A percentile compares a stretch with the other conserved stretches of the same genome.
Conservation (phyloP, 352 stramenopile species). For the Globisporangium acanthophoron region DNA sequence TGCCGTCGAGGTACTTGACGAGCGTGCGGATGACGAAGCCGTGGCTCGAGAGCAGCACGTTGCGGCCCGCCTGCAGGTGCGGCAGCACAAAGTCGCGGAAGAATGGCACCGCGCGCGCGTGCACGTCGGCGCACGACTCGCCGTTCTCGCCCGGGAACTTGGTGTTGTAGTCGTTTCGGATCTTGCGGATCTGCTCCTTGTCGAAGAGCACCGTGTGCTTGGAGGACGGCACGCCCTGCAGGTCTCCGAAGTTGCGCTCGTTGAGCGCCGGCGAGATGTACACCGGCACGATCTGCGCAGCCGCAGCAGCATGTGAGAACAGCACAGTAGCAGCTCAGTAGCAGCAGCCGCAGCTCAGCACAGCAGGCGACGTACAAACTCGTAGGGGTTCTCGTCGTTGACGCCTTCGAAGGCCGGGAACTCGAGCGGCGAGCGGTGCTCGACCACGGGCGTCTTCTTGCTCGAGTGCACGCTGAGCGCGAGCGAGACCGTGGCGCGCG, state of each 20-base stretch:
- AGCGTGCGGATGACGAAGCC: slow-evolving; percentile 83
- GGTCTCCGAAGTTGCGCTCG: slow-evolving; percentile 79
- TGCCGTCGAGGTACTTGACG: slow-evolving; percentile 79
- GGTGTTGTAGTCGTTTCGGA: slow-evolving; percentile 76
- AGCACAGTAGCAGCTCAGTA: neutral
- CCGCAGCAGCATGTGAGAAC: neutral
- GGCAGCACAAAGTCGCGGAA: slow-evolving; percentile 75
- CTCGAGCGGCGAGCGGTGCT: slow-evolving; percentile 69
- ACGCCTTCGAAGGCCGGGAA: slow-evolving; percentile 61
- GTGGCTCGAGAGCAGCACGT: slow-evolving; percentile 76
- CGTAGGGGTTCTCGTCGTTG: slow-evolving; percentile 71
- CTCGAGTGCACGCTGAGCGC: slow-evolving; percentile 77
- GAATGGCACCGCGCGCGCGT: slow-evolving; percentile 70
- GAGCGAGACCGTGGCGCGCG: slow-evolving; percentile 67
- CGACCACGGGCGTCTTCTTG: slow-evolving; percentile 75
- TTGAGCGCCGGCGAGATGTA: slow-evolving; percentile 78
- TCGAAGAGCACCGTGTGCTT: slow-evolving; percentile 71
- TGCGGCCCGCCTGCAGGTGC: slow-evolving; percentile 62
- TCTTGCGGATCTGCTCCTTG: slow-evolving; percentile 66
- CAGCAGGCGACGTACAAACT: slow-evolving; percentile 47
- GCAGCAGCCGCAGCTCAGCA: neutral
- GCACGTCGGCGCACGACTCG: slow-evolving; percentile 78
- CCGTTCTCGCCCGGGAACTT: slow-evolving; percentile 76
- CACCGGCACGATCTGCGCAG: slow-evolving; percentile 57
- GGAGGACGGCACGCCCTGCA: slow-evolving; percentile 72